Evolutionary conservation across 2,329 filamentous ascomycete species (phyloP).

Genomic region (Pseudocercospora ulei): DNA sequence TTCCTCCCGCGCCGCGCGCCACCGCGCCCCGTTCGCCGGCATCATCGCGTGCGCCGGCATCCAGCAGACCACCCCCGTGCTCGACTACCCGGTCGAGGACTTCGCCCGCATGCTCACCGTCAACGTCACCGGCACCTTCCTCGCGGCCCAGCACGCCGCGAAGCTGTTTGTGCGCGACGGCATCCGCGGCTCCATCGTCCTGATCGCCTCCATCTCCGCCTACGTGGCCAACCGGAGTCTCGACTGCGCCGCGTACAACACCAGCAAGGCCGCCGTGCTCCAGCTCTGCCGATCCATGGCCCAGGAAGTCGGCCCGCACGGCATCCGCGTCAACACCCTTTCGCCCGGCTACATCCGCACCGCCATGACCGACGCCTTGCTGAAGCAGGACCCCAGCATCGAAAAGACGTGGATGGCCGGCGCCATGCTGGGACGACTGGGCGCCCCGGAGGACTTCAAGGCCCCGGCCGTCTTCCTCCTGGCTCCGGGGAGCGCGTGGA

Average conservation of each 20-base stretch:
- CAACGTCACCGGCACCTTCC: constrained; percentile 36
- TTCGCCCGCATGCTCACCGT: constrained; percentile 35
- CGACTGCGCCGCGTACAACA: constrained; percentile 44
- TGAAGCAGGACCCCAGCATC: constrained; percentile 42
- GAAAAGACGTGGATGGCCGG: constrained; percentile 48
- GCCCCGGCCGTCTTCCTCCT: constrained; percentile 59
- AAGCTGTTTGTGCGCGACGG: constrained; percentile 30
- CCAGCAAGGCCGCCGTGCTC: constrained; percentile 48
- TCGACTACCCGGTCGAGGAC: constrained; percentile 31
- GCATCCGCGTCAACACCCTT: constrained; percentile 32
- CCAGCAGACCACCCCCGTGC: constrained; percentile 27
- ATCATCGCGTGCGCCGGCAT: constrained; percentile 28
- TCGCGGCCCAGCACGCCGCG: constrained; percentile 32
- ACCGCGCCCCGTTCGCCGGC: constrained; percentile 54
- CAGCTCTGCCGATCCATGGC: constrained; percentile 47
- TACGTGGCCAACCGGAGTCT: constrained; percentile 39
- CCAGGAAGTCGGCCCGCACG: constrained; percentile 44
- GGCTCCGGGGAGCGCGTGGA: constrained; percentile 58
- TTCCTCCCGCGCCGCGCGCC: constrained; percentile 56
- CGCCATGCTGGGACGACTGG: constrained; percentile 47
- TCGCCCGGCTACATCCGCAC: constrained; percentile 34
- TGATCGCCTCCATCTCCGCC: constrained; percentile 36
- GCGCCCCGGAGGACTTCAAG: constrained; percentile 50
- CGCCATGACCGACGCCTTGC: constrained; percentile 33
- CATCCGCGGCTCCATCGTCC: constrained; percentile 33